phyloP scores from a whole-genome alignment of 116 monocot genomes.

The Iris pallida region DNA sequence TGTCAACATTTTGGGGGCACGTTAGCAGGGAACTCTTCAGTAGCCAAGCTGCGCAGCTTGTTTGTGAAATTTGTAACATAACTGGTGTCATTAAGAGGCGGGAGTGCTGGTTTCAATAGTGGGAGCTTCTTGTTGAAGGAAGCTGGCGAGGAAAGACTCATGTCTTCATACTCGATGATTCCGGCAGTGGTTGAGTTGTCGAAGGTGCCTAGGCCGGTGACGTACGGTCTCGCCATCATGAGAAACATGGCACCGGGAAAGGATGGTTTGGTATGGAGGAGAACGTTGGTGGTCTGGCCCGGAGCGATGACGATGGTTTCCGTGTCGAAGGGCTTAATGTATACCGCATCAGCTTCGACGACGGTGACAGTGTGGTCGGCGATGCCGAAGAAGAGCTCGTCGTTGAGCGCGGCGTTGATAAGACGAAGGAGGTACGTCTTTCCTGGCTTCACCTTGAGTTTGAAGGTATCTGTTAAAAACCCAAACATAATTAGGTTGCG shows the following conservation, averaged over 20 bases:
- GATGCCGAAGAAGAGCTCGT: constrained; percentile 66
- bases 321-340: constrained; percentile 44
- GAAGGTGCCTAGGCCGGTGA: constrained; percentile 28
- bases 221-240: constrained; percentile 32
- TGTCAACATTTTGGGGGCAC: constrained; percentile 22
- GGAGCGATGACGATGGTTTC: constrained; percentile 21
- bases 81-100: constrained; percentile 26
- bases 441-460: constrained; percentile 29
- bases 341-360: constrained; percentile 33
- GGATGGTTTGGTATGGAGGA: constrained; percentile 20
- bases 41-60: constrained; percentile 23
- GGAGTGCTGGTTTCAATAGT: constrained; percentile 13
- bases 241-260: constrained; percentile 18
- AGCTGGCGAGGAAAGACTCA: background rate
- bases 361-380: constrained; percentile 47
- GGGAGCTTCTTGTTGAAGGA: background rate
- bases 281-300: constrained; percentile 37
- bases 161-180: constrained; percentile 23
- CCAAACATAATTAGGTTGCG: too few relatives aligned
- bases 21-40: constrained; percentile 5
- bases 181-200: constrained; percentile 42
- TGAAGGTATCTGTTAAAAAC: constrained; percentile 25
- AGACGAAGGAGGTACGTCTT: constrained; percentile 41
- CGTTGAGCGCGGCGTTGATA: constrained; percentile 61
- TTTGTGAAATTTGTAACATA: constrained; percentile 16